Evolutionary conservation across 2,329 filamentous ascomycete genomes (phyloP), one percentile per base, ranked within the genome.

Genomic region (Chalaropsis ovoidea): DNA sequence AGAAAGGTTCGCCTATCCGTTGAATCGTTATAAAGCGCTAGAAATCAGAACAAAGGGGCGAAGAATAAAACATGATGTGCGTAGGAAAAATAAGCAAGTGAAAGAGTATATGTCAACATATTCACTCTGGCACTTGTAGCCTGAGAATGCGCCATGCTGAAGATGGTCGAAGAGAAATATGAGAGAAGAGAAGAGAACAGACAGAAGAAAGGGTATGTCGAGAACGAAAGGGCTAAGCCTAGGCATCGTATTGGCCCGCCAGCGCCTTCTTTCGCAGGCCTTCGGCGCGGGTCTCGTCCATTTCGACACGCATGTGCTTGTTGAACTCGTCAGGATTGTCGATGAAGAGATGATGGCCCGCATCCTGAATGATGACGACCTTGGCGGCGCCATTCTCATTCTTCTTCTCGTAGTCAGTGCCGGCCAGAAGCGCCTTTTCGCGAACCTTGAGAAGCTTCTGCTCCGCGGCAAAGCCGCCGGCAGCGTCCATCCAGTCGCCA

Each of bases 401-500:
- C 67, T 78, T 76, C 74, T 80, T 83, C 74, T 95, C 88, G 66
- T 90, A 87, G 0, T 81, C 78, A 0, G 82, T 86, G 24, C 82
- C 88, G 24, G 81, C 75, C 13, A 80, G 75, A 2, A 96, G 76
- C 0, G 82, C 79, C 62, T 82, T 82, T 31, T 77, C 76, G 69
- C 82, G 83, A 69, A 87, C 85, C 67, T 86, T 80, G 68, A 89
- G 86, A 13, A 97, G 81, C 74, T 88, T 91, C 75, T 92, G 84
- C 72, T 88, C 84, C 0, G 92, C 86, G 0, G 88, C 90, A 60
- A 86, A 84, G 0, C 94, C 94, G 35, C 92, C 94, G 0, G 85
- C 85, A 8, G 94, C 86, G 70, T 99, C 94, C 94, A 99, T 99
- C 94, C 94, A 99, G 78, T 99, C 94, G 72, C 94, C 86, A 71